phyloP scores from a whole-genome alignment of 2,329 filamentous ascomycete genomes.

The Alternaria dauci region DNA sequence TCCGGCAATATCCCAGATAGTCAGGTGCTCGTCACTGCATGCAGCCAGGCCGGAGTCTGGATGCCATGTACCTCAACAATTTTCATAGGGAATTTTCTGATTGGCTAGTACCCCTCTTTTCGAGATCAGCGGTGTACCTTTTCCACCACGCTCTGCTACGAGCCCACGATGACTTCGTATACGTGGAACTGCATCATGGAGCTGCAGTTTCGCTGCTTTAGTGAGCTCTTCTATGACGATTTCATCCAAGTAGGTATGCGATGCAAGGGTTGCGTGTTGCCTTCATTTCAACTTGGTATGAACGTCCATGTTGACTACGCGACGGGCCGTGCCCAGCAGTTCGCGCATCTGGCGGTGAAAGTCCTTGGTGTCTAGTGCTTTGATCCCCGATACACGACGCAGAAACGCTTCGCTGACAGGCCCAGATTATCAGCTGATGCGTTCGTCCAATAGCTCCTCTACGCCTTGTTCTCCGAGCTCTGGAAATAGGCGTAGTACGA shows the following conservation, averaged over 20 bases:
- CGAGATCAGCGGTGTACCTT: constrained; percentile 37
- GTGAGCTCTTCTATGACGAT: not conserved
- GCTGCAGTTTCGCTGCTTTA: constrained; percentile 12
- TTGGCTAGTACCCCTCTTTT: constrained; percentile 41
- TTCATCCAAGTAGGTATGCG: constrained; percentile 10
- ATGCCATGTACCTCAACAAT: constrained; percentile 40
- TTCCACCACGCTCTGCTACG: constrained; percentile 27
- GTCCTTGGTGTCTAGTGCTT: constrained; percentile 23
- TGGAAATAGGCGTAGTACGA: constrained; percentile 83
- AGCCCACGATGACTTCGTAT: constrained; percentile 43
- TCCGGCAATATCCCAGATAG: constrained; percentile 27
- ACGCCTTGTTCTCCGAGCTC: constrained; percentile 79
- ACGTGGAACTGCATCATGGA: constrained; percentile 22
- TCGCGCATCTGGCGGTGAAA: constrained; percentile 33
- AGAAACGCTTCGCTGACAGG: not conserved
- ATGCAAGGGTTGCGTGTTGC: constrained; percentile 5
- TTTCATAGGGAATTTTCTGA: constrained; percentile 34
- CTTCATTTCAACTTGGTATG: constrained; percentile 7
- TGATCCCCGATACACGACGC: constrained; percentile 12
- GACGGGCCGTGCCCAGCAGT: constrained; percentile 20
- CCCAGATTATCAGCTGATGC: constrained; percentile 57
- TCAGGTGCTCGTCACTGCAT: constrained; percentile 46
- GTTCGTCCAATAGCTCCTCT: constrained; percentile 75
- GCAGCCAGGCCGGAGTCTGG: constrained; percentile 34
- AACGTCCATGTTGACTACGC: constrained; percentile 14